Conservation (phyloP, 768 basidiomycete genomes). For the Leccinum disarticulatum region DNA sequence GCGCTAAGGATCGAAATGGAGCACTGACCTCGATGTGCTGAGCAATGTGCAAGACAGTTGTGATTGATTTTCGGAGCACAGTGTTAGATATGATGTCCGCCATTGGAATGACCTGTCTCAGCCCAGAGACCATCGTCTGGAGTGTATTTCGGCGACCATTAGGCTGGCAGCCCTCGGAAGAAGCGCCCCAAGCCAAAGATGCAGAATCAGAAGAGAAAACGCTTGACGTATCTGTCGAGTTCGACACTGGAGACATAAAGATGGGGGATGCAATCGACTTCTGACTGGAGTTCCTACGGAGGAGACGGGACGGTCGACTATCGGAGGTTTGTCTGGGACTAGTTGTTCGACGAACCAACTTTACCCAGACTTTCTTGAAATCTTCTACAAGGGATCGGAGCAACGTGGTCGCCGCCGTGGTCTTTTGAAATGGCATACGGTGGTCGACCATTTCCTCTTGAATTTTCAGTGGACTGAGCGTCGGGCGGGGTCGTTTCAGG, state of each 20-base stretch:
- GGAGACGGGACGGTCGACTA: neutral
- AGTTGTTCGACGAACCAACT: neutral
- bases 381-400: conserved; percentile 7
- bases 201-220: neutral
- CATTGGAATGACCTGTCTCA: conserved; percentile 6
- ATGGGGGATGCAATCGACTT: neutral
- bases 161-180: conserved; percentile 6
- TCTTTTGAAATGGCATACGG: conserved; percentile 7
- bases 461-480: conserved; percentile 9
- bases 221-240: neutral
- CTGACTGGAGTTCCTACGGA: neutral
- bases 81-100: conserved; percentile 7
- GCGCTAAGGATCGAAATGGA: neutral
- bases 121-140: conserved; percentile 2
- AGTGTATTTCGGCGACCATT: neutral
- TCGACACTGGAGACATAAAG: neutral
- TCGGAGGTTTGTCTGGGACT: neutral
- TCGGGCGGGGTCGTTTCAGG: neutral
- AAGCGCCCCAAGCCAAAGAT: neutral
- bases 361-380: conserved; percentile 9
- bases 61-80: conserved; percentile 10
- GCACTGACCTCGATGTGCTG: conserved; percentile 9
- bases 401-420: conserved; percentile 18
- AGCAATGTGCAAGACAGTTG: conserved; percentile 8
- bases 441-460: conserved; percentile 21